These are phyloP conservation scores for Coemansia sp. DNA, from an alignment of 192 early-diverging fungal species.

Conservation along the genomic window DNA sequence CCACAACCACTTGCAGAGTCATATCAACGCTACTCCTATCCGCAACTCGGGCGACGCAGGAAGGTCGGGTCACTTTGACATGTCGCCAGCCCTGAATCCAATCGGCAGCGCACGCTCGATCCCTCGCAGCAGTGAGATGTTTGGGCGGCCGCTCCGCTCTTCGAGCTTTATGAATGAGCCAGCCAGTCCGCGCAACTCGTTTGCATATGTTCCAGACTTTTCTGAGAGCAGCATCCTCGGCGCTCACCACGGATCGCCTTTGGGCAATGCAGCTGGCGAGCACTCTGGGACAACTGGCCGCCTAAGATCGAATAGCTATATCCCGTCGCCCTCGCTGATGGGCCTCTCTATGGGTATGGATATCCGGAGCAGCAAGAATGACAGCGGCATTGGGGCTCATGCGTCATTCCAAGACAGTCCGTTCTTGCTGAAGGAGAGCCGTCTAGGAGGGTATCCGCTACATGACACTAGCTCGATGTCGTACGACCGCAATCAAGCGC, in stretches of 20 bases:
- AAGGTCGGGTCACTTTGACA: slow-evolving; percentile 18
- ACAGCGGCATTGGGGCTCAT: slow-evolving; percentile 5
- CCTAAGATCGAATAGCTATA: slow-evolving; percentile 44
- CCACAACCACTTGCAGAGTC: slow-evolving; percentile 28
- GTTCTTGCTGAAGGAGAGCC: slow-evolving; percentile 28
- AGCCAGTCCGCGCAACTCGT: slow-evolving; percentile 31
- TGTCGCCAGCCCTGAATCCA: slow-evolving; percentile 36
- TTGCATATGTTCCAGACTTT: slow-evolving; percentile 15
- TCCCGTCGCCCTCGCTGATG: slow-evolving; percentile 27
- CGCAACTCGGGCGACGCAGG: slow-evolving; percentile 16
- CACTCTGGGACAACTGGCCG: slow-evolving; percentile 17
- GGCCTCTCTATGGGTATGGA: slow-evolving; percentile 35
- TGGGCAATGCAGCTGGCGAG: slow-evolving; percentile 27
- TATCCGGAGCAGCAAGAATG: not conserved
- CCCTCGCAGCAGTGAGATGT: slow-evolving; percentile 34
- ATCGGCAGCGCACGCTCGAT: slow-evolving; percentile 38
- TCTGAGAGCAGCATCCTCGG: not conserved
- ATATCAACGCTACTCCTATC: slow-evolving; percentile 8
- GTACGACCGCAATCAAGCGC: slow-evolving; percentile 8
- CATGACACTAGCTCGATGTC: slow-evolving; percentile 28
- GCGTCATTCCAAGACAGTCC: slow-evolving; percentile 28
- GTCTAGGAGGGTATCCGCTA: slow-evolving; percentile 34
- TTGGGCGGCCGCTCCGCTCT: slow-evolving; percentile 47
- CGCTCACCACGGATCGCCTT: slow-evolving; percentile 2
- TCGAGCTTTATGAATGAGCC: slow-evolving; percentile 42